phyloP scores from a whole-genome alignment of 2,329 filamentous ascomycete genomes.

The Parastagonospora nodorum region DNA sequence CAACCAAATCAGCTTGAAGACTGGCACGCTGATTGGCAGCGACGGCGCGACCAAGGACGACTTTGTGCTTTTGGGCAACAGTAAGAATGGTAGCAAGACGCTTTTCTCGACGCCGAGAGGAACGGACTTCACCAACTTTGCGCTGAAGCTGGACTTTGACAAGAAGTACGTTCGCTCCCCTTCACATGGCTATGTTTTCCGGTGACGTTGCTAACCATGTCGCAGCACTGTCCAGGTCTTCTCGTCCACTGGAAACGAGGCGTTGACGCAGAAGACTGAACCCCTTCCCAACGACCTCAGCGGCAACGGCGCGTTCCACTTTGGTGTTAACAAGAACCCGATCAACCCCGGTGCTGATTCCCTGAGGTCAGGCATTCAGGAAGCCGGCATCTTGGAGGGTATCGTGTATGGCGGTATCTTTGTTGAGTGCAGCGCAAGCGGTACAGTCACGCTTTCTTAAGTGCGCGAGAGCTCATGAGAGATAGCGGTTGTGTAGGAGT shows the following conservation, averaged over 20 bases:
- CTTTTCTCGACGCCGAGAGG: slow-evolving; percentile 16
- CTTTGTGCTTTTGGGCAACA: slow-evolving; percentile 17
- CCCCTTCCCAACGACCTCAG: slow-evolving; percentile 16
- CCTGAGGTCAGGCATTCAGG: slow-evolving; percentile 16
- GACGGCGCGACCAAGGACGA: slow-evolving; percentile 18
- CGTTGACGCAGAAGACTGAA: slow-evolving; percentile 11
- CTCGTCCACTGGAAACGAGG: slow-evolving; percentile 11
- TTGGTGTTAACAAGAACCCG: slow-evolving; percentile 23
- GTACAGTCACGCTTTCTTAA: slow-evolving; percentile 9
- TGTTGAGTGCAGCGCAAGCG: slow-evolving; percentile 14
- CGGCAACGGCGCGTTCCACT: slow-evolving; percentile 19
- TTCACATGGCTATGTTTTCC: too few relatives aligned
- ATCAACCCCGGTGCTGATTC: slow-evolving; percentile 15
- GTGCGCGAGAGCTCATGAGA: too few relatives aligned
- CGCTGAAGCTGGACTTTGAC: slow-evolving; percentile 17
- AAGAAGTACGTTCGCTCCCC: too few relatives aligned
- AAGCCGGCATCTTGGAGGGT: slow-evolving; percentile 17
- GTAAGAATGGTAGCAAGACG: slow-evolving; percentile 3
- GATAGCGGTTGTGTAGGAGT: too few relatives aligned
- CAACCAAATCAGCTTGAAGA: slow-evolving; percentile 16
- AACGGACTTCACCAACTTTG: slow-evolving; percentile 16
- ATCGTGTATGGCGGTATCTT: slow-evolving; percentile 19
- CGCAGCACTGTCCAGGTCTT: slow-evolving; percentile 22
- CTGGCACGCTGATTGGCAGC: slow-evolving; percentile 21
- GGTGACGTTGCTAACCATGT: background rate